phyloP scores from a whole-genome alignment of 1,139 yeast genomes.

The Blastobotrys apis region DNA sequence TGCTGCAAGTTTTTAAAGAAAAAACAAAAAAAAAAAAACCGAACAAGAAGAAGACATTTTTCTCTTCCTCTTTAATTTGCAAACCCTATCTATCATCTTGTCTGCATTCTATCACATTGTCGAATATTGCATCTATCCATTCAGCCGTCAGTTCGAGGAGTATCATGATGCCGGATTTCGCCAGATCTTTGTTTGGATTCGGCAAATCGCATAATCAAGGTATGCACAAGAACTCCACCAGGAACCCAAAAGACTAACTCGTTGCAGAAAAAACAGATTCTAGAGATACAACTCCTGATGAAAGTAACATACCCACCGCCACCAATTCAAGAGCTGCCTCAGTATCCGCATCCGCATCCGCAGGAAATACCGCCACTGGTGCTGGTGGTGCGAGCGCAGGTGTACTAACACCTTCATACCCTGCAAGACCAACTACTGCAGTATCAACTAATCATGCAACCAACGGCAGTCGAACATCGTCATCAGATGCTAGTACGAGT shows the following conservation, averaged over 20 bases:
- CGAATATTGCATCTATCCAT: neutral
- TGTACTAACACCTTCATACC: conserved; percentile 2
- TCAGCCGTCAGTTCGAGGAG: conserved; percentile 4
- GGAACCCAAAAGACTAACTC: too few relatives aligned
- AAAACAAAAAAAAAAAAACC: neutral
- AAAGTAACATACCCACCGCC: conserved; percentile 14
- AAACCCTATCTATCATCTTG: neutral
- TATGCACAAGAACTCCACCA: too few relatives aligned
- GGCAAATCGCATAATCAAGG: conserved; percentile 13
- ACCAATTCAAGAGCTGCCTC: conserved; percentile 17
- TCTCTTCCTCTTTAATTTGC: neutral
- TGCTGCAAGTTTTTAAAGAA: neutral
- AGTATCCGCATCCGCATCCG: conserved; percentile 12
- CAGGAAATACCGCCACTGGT: neutral
- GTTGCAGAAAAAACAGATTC: neutral
- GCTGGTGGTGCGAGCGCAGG: too few relatives aligned
- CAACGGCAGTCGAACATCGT: neutral
- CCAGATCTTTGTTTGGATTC: conserved; percentile 30
- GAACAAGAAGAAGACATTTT: neutral
- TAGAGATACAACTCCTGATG: conserved; percentile 7
- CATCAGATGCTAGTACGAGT: neutral
- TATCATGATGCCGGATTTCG: conserved; percentile 30
- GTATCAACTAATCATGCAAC: conserved; percentile 9
- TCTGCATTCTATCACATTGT: neutral
- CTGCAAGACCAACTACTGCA: conserved; percentile 11